Base-by-base conservation (phyloP, 2,329 filamentous ascomycete genomes). In the Cercospora sp. region DNA sequence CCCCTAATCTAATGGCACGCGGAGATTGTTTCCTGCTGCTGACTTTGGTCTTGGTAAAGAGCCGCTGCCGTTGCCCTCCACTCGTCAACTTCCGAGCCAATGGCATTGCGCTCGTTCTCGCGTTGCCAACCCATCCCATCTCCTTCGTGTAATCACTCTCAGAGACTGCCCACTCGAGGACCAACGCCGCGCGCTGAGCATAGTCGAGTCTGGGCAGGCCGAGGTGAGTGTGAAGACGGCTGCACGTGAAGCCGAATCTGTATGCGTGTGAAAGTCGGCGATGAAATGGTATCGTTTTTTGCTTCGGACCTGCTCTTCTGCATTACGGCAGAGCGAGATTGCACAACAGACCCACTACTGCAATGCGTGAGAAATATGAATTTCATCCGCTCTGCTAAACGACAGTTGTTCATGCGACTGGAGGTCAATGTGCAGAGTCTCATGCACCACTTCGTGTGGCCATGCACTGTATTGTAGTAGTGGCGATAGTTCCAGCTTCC, bases 1-100 rank as follows among this genome's bases (percentile, higher is more conserved):
- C 55, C 55, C 55, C 55, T 59, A 59, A 59, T 59, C 55, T 59
- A 59, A 33, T 33, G 55, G 55, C 28, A 31, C 55, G 55, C 55
- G 55, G 55, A 59, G 55, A 59, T 59, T 59, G 28, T 31, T 59
- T 59, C 31, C 55, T 59, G 55, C 55, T 59, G 55, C 55, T 59
- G 31, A 59, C 55, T 59, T 59, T 59, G 28, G 28, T 36, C 28
- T 51, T 62, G 60, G 60, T 31, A 23, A 45, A 62, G 60, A 62
- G 60, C 60, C 60, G 60, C 60, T 62, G 39, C 60, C 60, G 60
- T 42, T 42, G 26, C 20, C 18, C 26, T 48, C 36, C 60, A 62
- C 60, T 42, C 33, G 26, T 16, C 60, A 48, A 18, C 39, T 48
- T n/a, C 39, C 39, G 60, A 30, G 36, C 60, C 55, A 59, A 59